Evolutionary conservation across 176 grass and related monocot species (phyloP), one percentile per base, ranked within the genome.

Genomic region (Melocanna baccifera): DNA sequence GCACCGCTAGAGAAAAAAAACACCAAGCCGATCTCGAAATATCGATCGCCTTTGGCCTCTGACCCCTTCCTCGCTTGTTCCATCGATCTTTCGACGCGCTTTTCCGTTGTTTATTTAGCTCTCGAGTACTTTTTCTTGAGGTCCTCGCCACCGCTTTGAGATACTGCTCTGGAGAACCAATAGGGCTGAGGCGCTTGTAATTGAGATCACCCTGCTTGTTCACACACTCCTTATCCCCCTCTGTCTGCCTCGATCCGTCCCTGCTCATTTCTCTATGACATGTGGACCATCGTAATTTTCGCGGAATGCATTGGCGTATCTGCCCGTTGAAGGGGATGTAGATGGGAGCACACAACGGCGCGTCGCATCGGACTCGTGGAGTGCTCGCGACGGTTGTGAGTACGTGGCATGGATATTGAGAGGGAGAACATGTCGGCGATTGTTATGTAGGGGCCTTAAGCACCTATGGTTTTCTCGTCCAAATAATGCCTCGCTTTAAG

Each of bases 401-500:
- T 52, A 32, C 34, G 57, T 71, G 55, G 71, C 81, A 55, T 55
- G 65, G 67, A 68, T 71, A 45, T 68, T 3, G 62, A 61, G 86
- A 77, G 30, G 26, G 50, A 16, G 19, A 48, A 45, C 75, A 87
- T 62, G 67, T 61, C 48, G 43, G 41, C 18, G 19, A 57, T 69
- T 75, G n/a, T 26, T 25, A 15, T 41, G 14, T 22, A 47, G 26
- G 26, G n/a, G n/a, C n/a, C 56, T 70, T 55, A 23, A 43, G 71
- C 83, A 72, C 57, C 41, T 50, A 70, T 79, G 32, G 16, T 70
- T 78, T 90, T 87, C 57, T 51, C 15, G 7, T 83, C 40, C 50
- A 61, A 83, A 90, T 87, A 78, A 73, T 90, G 82, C 67, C 66
- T 42, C 26, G 48, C 84, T 86, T 79, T 74, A 71, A 79, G 73